A percentile compares a stretch with the other conserved stretches of the same genome.
phyloP scores from a whole-genome alignment of 495 filamentous ascomycete species.

The Cercophora newfieldiana region DNA sequence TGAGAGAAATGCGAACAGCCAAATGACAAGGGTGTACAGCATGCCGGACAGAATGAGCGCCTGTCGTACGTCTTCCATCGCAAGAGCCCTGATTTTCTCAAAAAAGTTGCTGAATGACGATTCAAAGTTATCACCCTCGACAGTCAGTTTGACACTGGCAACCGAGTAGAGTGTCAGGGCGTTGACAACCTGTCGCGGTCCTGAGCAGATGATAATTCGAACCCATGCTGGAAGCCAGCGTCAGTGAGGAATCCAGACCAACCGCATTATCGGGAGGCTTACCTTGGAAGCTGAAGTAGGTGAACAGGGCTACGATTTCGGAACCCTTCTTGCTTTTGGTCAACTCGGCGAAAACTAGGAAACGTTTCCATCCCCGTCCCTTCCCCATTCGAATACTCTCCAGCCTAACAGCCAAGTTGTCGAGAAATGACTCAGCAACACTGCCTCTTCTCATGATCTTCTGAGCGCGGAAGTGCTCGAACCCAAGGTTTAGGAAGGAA shows the following conservation, averaged over 20 bases:
- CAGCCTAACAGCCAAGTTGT: conserved; percentile 77
- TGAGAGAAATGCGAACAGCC: conserved; percentile 77
- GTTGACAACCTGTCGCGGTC: conserved; percentile 87
- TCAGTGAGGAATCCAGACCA: conserved; percentile 9
- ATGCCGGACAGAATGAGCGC: conserved; percentile 83
- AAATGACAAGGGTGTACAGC: conserved; percentile 87
- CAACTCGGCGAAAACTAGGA: conserved; percentile 88
- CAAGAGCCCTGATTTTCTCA: conserved; percentile 71
- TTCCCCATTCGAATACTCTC: conserved; percentile 72
- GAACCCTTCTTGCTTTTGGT: conserved; percentile 88
- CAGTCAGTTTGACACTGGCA: conserved; percentile 68
- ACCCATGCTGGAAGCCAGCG: conserved; percentile 63
- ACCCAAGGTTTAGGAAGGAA: conserved; percentile 74
- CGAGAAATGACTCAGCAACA: conserved; percentile 87
- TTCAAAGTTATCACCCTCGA: conserved; percentile 57
- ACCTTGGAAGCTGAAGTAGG: conserved; percentile 94
- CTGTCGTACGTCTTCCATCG: conserved; percentile 68
- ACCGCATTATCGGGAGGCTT: conserved; percentile 28
- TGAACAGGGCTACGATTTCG: conserved; percentile 89
- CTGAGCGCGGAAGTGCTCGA: conserved; percentile 74
- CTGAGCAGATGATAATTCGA: conserved; percentile 83
- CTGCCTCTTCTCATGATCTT: conserved; percentile 78
- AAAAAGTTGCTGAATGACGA: conserved; percentile 64
- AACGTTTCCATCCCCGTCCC: conserved; percentile 75
- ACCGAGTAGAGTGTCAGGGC: conserved; percentile 77